Conservation (phyloP, 176 grass and related monocot species). For the Lolium rigidum region DNA sequence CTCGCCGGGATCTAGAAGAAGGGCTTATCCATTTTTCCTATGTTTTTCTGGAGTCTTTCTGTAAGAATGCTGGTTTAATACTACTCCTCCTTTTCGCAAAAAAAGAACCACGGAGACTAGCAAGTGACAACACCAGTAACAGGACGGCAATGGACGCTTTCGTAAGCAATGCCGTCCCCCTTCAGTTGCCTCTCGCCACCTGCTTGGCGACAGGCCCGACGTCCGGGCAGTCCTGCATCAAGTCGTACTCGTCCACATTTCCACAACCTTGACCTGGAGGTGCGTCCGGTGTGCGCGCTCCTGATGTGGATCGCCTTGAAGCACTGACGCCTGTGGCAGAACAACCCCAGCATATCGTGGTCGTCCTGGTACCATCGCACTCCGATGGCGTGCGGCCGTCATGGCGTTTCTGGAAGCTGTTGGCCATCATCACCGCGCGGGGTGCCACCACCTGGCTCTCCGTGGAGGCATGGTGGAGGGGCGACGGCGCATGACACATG, state of each 20-base stretch:
- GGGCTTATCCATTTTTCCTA: too few relatives aligned
- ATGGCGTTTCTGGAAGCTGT: conserved; percentile 16
- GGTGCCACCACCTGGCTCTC: not conserved
- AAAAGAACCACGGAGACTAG: too few relatives aligned
- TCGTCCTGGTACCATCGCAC: conserved; percentile 43
- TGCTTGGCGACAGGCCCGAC: too few relatives aligned
- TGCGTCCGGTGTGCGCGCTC: not conserved
- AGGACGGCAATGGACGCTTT: too few relatives aligned
- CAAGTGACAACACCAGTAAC: too few relatives aligned
- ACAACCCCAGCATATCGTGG: not conserved
- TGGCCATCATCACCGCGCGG: conserved; percentile 11
- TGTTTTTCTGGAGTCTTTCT: too few relatives aligned
- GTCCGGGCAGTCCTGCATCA: not conserved
- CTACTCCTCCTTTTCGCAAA: too few relatives aligned
- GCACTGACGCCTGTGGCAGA: conserved; percentile 20
- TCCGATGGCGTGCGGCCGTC: not conserved
- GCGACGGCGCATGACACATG: not conserved
- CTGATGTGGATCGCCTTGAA: conserved; percentile 31
- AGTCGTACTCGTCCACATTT: conserved; percentile 51
- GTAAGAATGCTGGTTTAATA: too few relatives aligned
- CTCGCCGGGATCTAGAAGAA: too few relatives aligned
- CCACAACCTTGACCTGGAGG: conserved; percentile 36
- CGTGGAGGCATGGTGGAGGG: too few relatives aligned
- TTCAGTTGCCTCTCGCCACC: too few relatives aligned
- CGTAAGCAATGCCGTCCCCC: too few relatives aligned